phyloP scores from a whole-genome alignment of 1,284 basidiomycete species.

The Gomphus bonarii region DNA sequence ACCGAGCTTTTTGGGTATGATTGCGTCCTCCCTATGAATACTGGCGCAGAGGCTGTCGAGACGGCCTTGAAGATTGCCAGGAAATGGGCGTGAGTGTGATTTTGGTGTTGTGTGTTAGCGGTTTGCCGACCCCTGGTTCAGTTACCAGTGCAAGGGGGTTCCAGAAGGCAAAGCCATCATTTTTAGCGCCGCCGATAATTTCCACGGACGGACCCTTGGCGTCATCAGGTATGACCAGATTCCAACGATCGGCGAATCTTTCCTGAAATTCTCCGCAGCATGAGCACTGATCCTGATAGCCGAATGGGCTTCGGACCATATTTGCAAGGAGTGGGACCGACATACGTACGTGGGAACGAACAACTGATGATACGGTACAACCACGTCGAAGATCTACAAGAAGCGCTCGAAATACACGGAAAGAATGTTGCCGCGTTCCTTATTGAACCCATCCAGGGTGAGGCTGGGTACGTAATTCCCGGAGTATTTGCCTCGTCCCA shows the following conservation, averaged over 20 bases:
- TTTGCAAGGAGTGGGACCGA: constrained; percentile 78
- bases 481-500: not conserved
- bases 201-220: constrained; percentile 91
- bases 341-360: constrained; percentile 42
- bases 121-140: not conserved
- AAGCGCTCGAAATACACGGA: constrained; percentile 76
- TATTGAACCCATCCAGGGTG: constrained; percentile 96
- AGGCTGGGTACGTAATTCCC: constrained; percentile 72
- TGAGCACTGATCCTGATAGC: constrained; percentile 94
- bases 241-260: constrained; percentile 5
- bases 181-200: constrained; percentile 85
- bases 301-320: constrained; percentile 88
- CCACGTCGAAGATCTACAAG: constrained; percentile 71
- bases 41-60: constrained; percentile 96
- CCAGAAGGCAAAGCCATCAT: constrained; percentile 79
- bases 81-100: constrained; percentile 60
- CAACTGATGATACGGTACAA: constrained; percentile 70
- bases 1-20: constrained; percentile 83
- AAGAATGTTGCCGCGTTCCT: constrained; percentile 87
- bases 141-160: constrained; percentile 77
- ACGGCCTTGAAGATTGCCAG: constrained; percentile 78
- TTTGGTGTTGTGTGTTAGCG: not conserved
- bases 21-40: constrained; percentile 99
- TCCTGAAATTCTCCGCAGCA: constrained; percentile 34
- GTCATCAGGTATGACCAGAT: constrained; percentile 57